These are phyloP conservation scores for Fraxinus pennsylvanica DNA, from an alignment of 257 asterid species.

Conservation along the genomic window DNA sequence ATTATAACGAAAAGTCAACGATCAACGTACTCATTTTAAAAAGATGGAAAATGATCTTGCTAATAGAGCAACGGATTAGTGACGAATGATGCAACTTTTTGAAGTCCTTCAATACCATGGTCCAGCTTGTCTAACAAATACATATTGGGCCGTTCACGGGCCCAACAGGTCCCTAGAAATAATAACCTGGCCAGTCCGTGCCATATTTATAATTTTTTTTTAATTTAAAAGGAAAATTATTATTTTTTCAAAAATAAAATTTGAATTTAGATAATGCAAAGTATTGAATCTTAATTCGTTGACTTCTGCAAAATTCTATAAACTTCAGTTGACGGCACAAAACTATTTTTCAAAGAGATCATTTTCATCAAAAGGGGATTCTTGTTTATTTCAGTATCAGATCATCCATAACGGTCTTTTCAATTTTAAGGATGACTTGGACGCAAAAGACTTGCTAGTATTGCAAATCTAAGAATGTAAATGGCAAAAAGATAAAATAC, in stretches of 20 bases:
- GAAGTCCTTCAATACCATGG: not conserved
- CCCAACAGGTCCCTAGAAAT: not conserved
- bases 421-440: too few relatives aligned
- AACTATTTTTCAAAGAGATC: too few relatives aligned
- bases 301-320: too few relatives aligned
- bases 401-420: not conserved
- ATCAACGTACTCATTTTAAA: not conserved
- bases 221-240: not conserved
- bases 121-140: not conserved
- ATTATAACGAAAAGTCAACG: too few relatives aligned
- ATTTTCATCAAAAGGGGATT: not conserved
- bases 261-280: too few relatives aligned
- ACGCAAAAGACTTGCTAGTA: too few relatives aligned
- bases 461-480: too few relatives aligned
- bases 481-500: too few relatives aligned
- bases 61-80: not conserved
- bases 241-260: too few relatives aligned
- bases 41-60: not conserved
- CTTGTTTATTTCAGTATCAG: not conserved
- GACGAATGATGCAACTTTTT: not conserved
- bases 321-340: not conserved
- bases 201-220: not conserved
- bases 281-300: too few relatives aligned
- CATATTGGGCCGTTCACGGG: not conserved
- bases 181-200: not conserved